Percentiles rank a stretch among this genome's conserved stretches.
These are phyloP conservation scores for Teunomyces tritomae DNA, from an alignment of 805 yeast species.

Conservation along the genomic window DNA sequence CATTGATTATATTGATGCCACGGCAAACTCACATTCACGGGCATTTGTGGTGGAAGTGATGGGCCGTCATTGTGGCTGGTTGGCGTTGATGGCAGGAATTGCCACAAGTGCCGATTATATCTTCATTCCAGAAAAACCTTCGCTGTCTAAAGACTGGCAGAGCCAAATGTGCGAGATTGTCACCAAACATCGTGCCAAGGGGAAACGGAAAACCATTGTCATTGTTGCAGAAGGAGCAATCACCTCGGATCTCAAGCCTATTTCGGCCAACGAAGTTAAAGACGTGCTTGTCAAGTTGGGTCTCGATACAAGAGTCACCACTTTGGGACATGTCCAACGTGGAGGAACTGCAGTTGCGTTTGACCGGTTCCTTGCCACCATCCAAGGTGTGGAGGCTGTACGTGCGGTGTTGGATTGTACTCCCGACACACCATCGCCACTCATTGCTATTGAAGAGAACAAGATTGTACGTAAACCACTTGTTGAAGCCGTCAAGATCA, in stretches of 20 bases:
- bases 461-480: slow-evolving; percentile 80
- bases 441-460: slow-evolving; percentile 88
- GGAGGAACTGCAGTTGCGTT: slow-evolving; percentile 98
- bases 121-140: slow-evolving; percentile 93
- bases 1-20: slow-evolving; percentile 95
- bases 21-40: slow-evolving; percentile 94
- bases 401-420: slow-evolving; percentile 85
- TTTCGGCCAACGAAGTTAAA: slow-evolving; percentile 76
- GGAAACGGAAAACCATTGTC: slow-evolving; percentile 92
- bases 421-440: slow-evolving; percentile 90
- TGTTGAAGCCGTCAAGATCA: slow-evolving; percentile 84
- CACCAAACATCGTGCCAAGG: slow-evolving; percentile 74
- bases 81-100: slow-evolving; percentile 95
- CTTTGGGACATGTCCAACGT: slow-evolving; percentile 96
- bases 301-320: slow-evolving; percentile 91
- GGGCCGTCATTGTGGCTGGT: slow-evolving; percentile 99
- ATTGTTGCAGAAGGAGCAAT: slow-evolving; percentile 98
- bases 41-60: slow-evolving; percentile 98
- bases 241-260: slow-evolving; percentile 74
- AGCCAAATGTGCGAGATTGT: slow-evolving; percentile 75
- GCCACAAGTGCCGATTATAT: slow-evolving; percentile 95
- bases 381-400: slow-evolving; percentile 98
- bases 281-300: slow-evolving; percentile 81
- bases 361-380: slow-evolving; percentile 86
- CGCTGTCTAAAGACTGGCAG: slow-evolving; percentile 71